A percentile compares a stretch with the other conserved stretches of the same genome.
These are phyloP conservation scores for Phialophora chinensis DNA, from an alignment of 2,329 filamentous ascomycete genomes.

Conservation along the genomic window DNA sequence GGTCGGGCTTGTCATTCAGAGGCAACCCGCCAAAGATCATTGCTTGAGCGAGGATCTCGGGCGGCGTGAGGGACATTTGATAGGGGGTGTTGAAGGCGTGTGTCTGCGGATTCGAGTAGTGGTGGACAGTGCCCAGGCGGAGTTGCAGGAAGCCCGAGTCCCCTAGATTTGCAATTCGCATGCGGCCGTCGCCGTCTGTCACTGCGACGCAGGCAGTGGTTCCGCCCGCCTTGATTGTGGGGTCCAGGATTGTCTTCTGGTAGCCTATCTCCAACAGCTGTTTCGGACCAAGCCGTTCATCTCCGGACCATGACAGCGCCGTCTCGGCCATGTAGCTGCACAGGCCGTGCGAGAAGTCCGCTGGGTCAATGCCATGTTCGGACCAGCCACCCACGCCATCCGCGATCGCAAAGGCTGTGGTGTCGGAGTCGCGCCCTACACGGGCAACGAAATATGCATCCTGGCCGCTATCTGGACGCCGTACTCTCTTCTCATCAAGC, in stretches of 20 bases:
- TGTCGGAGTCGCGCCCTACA: conserved; percentile 72
- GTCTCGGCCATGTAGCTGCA: conserved; percentile 90
- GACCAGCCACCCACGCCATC: conserved; percentile 97
- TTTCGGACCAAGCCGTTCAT: conserved; percentile 61
- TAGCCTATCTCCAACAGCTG: conserved; percentile 83
- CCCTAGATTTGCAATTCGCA: conserved; percentile 92
- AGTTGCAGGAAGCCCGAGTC: conserved; percentile 93
- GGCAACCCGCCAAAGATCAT: conserved; percentile 81
- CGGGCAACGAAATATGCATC: conserved; percentile 93
- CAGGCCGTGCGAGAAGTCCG: conserved; percentile 91
- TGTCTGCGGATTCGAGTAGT: conserved; percentile 83
- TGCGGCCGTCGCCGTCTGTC: conserved; percentile 70
- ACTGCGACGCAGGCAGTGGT: conserved; percentile 92
- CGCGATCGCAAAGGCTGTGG: conserved; percentile 84
- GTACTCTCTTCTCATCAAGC: conserved; percentile 64
- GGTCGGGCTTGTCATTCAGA: conserved; percentile 80
- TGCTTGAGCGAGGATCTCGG: conserved; percentile 77
- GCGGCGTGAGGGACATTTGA: conserved; percentile 87
- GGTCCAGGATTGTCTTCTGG: conserved; percentile 77
- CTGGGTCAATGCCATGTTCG: conserved; percentile 89
- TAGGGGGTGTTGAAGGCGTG: conserved; percentile 98
- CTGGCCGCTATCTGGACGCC: conserved; percentile 80
- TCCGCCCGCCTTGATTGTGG: conserved; percentile 77
- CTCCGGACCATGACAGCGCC: conserved; percentile 63
- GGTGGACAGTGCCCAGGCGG: conserved; percentile 81